Conservation (phyloP, 331 rosid genomes). For the Malus hybrid region DNA sequence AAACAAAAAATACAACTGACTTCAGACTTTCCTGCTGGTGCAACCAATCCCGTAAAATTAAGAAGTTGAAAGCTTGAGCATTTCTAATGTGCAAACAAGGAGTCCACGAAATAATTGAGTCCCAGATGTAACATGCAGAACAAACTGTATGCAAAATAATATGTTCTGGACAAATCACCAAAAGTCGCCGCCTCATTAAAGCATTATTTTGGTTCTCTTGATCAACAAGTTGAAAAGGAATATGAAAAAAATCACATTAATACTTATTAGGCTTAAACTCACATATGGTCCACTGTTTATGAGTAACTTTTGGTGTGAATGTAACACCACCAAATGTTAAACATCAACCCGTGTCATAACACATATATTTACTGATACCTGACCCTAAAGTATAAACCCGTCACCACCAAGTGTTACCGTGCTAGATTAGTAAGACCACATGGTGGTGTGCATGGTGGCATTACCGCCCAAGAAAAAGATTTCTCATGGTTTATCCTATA, state of each 20-base stretch:
- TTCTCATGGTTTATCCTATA: neutral
- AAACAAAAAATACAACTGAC: conserved; percentile 16
- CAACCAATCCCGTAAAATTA: neutral
- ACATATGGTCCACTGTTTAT: neutral
- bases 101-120: neutral
- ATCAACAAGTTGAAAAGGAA: neutral
- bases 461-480: neutral
- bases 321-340: neutral
- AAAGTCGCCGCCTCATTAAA: neutral
- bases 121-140: neutral
- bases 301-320: neutral
- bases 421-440: neutral
- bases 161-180: neutral
- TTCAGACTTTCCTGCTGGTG: neutral
- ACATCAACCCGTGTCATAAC: neutral
- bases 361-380: neutral
- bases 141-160: neutral
- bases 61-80: neutral
- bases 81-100: neutral
- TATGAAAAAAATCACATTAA: neutral
- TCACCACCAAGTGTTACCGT: neutral
- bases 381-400: neutral
- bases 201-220: neutral
- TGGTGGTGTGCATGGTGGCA: neutral
- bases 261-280: neutral